Evolutionary conservation across 139 green algal genomes (phyloP), one percentile per base, ranked within the genome.

Genomic region (Chlorella sp.): DNA sequence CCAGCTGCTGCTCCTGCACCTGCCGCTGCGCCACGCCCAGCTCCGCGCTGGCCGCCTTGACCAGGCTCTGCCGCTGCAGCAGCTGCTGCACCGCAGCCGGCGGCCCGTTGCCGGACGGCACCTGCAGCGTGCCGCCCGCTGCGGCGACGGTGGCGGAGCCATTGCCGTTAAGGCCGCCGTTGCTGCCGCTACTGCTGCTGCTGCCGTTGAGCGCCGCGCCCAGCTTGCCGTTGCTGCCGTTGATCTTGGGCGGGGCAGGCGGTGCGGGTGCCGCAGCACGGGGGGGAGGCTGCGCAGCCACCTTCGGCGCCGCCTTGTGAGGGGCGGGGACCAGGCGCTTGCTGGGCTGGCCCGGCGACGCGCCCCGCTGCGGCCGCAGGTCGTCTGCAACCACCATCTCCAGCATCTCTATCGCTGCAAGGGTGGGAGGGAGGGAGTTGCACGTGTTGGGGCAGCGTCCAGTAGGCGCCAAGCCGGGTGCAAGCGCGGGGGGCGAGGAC

Each of bases 331-430:
- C 77, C 4, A 83, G 58, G 28, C 77, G 77, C 77, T 43, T 73
- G 60, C 34, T 74, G 28, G 60, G 77, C 2, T 26, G 46, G 5
- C 48, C 28, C 32, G 60, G 60, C 40, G 54, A 32, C 0, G 48
- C 32, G 6, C 41, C 74, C 43, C 14, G 67, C 48, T n/a, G n/a
- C 13, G 48, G 75, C n/a, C 44, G 77, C 40, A 83, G 60, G 60
- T 83, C 77, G 19, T 83, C 60, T 4, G 77, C 77, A 1, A 83
- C 77, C 60, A 83, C 58, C 77, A 83, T 83, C 58, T 83, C 77
- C 58, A 83, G 60, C 77, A 83, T 74, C 40, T 83, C 77, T 20
- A 58, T 24, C 14, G 51, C 77, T 83, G 77, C 77, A 44, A 20
- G 24, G 1, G 2, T 8, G 64, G 38, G 19, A 24, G 17, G 22